Evolutionary conservation across 176 grass and related monocot species (phyloP).

Genomic region (Neostapfia colusana): DNA sequence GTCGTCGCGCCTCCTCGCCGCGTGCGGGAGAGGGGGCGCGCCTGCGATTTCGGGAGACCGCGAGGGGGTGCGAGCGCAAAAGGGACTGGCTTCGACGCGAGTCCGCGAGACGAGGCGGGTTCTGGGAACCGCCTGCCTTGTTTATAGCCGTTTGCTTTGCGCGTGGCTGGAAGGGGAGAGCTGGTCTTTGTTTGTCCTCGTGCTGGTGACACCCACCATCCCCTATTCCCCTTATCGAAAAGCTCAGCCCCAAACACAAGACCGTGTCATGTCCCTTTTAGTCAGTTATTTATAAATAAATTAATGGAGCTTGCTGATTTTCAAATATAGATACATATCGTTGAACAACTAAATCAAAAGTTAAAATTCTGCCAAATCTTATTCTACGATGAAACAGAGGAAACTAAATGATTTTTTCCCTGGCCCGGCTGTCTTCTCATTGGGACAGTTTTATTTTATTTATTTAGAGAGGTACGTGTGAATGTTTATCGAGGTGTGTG

Average conservation of each 20-base stretch:
- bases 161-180: neutral
- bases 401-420: neutral
- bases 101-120: neutral
- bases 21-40: neutral
- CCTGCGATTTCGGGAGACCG: neutral
- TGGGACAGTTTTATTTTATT: neutral
- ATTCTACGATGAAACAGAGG: neutral
- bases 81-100: neutral
- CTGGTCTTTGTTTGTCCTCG: slow-evolving; percentile 44
- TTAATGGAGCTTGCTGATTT: neutral
- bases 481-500: neutral
- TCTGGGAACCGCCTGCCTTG: slow-evolving; percentile 41
- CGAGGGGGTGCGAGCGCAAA: neutral
- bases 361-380: neutral
- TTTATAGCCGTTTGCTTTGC: slow-evolving; percentile 71
- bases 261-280: slow-evolving; percentile 11
- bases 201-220: slow-evolving; percentile 1
- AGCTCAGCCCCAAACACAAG: neutral
- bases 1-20: neutral
- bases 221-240: neutral
- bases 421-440: neutral
- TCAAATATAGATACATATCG: neutral
- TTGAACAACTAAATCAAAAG: neutral
- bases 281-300: neutral
- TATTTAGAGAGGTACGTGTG: slow-evolving; percentile 8